A percentile compares a stretch with the other conserved stretches of the same genome.
phyloP scores from a whole-genome alignment of 306 rosid genomes.

The Quercus engelmannii region DNA sequence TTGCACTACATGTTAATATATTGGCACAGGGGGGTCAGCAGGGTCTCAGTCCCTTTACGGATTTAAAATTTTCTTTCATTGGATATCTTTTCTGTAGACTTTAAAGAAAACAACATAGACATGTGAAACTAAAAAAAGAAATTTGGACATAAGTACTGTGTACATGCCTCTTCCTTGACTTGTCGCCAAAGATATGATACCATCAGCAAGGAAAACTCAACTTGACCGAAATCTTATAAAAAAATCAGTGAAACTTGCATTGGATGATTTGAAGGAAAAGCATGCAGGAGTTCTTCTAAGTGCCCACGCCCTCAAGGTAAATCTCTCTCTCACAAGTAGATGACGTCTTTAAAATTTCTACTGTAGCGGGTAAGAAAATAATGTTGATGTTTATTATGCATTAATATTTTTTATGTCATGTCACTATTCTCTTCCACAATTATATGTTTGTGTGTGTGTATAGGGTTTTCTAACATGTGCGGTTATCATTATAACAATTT shows the following conservation, averaged over 20 bases:
- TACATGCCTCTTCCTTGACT: slow-evolving; percentile 56
- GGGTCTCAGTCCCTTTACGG: not conserved
- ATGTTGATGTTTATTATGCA: too few species aligned
- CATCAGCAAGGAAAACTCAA: slow-evolving; percentile 42
- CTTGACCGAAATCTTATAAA: slow-evolving; percentile 54
- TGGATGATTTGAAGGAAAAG: slow-evolving; percentile 79
- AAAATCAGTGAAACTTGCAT: slow-evolving; percentile 59
- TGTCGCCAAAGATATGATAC: slow-evolving; percentile 31
- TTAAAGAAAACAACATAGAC: not conserved
- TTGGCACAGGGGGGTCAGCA: not conserved
- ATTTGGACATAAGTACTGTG: not conserved
- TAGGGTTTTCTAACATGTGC: not conserved
- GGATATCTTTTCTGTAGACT: not conserved
- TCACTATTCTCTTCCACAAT: not conserved
- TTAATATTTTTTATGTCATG: not conserved
- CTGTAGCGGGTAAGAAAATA: not conserved
- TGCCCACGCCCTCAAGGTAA: slow-evolving; percentile 74
- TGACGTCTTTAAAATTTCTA: not conserved
- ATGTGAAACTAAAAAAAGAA: not conserved
- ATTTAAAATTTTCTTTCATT: not conserved
- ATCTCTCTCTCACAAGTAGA: slow-evolving; percentile 1
- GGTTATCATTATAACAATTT: not conserved
- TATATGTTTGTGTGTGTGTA: not conserved
- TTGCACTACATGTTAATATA: not conserved
- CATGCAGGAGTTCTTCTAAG: slow-evolving; percentile 73